Base-by-base conservation (phyloP, 208 protist species). In the Leishmania turanica region DNA sequence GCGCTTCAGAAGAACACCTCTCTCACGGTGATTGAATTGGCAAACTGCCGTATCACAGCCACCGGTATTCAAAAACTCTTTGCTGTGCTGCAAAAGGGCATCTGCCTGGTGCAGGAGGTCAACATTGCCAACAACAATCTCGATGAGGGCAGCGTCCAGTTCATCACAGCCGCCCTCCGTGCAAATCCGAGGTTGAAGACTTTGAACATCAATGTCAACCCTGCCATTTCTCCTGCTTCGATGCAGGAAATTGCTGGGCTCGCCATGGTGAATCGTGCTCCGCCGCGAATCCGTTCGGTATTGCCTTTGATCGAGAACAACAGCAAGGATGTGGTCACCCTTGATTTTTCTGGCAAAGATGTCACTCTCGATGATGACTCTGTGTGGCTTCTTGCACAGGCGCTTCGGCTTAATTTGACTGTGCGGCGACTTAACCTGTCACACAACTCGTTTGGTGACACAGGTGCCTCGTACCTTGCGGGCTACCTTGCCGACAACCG, bases 81-180 rank as follows among this genome's bases (percentile, higher is more conserved):
- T 81, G 74, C 83, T 15, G 79, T 87, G 37, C 64, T 98, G 21
- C 66, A 81, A 78, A 72, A 86, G 19, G 91, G 93, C 54, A 42
- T n/a, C 5, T 88, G 84, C 72, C 74, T 56, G 31, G 76, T 98
- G 21, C 75, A 87, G 45, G 89, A 97, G 71, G 86, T 98, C 27
- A 97, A 98, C 75, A 53, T 97, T 37, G 95, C 94, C 17, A 96
- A 96, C 82, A 98, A 98, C 83, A 74, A 90, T 47, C 90, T 97
- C 58, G 84, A 75, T 51, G 88, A 96, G 62, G 87, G 86, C 53
- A 85, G 87, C 21, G 90, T 87, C n/a, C 27, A 83, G 42, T 80
- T 84, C 68, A 89, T 98, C 72, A 79, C 96, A 27, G 80, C 45
- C 13, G 88, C 89, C 17, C 75, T 98, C 42, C 86, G 82, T n/a